phyloP scores from a whole-genome alignment of 2,329 filamentous ascomycete species.

The Beauveria pseudobassiana region DNA sequence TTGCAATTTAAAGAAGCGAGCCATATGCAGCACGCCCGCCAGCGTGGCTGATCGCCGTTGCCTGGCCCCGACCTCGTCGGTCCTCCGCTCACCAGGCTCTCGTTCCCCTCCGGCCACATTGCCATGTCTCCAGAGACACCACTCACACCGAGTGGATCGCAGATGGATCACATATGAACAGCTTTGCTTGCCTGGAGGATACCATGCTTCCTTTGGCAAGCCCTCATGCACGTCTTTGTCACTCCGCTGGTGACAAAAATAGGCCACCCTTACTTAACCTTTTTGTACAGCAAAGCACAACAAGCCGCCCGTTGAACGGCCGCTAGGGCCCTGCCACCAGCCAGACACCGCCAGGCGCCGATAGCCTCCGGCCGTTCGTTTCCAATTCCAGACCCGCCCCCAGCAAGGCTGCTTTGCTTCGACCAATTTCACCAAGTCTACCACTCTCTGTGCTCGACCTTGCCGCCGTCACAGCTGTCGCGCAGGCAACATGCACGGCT shows the following conservation, averaged over 20 bases:
- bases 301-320: conserved; percentile 2
- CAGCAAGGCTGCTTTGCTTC: background rate
- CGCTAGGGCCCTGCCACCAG: background rate
- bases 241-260: background rate
- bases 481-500: background rate
- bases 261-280: background rate
- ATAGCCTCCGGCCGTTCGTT: conserved; percentile 4
- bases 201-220: background rate
- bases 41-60: background rate
- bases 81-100: background rate
- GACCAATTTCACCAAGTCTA: background rate
- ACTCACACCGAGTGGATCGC: conserved; percentile 4
- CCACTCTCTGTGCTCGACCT: background rate
- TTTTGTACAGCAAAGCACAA: background rate
- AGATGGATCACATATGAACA: background rate
- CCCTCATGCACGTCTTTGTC: conserved; percentile 4
- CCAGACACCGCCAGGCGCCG: conserved; percentile 8
- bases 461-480: background rate
- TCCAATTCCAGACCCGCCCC: background rate
- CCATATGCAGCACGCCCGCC: background rate
- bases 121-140: background rate
- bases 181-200: background rate
- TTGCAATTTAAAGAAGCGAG: background rate
- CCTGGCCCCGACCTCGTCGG: background rate
- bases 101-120: background rate